A percentile compares a stretch with the other conserved stretches of the same genome.
Conservation (phyloP, 1,284 basidiomycete species). For the Trichosporon sp. region DNA sequence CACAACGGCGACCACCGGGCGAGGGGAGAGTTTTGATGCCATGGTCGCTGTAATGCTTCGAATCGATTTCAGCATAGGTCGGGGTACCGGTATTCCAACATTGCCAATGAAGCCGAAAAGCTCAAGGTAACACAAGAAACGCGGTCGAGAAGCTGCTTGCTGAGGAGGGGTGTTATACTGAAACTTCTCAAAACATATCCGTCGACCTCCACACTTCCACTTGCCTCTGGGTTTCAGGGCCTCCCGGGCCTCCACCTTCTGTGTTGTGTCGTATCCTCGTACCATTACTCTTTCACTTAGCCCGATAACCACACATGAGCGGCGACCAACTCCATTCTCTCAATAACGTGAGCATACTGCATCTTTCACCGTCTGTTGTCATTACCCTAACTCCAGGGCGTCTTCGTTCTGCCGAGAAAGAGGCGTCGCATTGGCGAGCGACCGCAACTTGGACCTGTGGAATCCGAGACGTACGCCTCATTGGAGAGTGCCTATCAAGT, state of each 20-base stretch:
- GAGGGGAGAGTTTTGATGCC: slow-evolving; percentile 3
- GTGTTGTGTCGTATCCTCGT: background rate
- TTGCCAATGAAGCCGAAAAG: too few species aligned
- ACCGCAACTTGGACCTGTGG: background rate
- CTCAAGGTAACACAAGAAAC: too few species aligned
- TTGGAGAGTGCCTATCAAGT: background rate
- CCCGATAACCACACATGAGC: background rate
- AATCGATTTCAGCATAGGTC: background rate
- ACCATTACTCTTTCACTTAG: too few species aligned
- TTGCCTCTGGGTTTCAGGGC: background rate
- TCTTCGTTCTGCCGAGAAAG: background rate
- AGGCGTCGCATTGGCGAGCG: background rate
- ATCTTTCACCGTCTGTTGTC: too few species aligned
- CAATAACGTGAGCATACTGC: background rate
- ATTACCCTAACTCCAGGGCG: background rate
- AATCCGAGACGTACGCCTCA: background rate
- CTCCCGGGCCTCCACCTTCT: background rate
- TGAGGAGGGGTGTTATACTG: too few species aligned
- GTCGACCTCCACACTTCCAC: background rate
- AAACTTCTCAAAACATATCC: too few species aligned
- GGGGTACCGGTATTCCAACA: background rate
- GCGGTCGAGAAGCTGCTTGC: too few species aligned
- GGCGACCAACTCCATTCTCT: background rate
- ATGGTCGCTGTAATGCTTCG: background rate
- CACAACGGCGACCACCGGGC: slow-evolving; percentile 69